Conservation (phyloP, 2,329 filamentous ascomycete species). For the Fusarium mundagurra region DNA sequence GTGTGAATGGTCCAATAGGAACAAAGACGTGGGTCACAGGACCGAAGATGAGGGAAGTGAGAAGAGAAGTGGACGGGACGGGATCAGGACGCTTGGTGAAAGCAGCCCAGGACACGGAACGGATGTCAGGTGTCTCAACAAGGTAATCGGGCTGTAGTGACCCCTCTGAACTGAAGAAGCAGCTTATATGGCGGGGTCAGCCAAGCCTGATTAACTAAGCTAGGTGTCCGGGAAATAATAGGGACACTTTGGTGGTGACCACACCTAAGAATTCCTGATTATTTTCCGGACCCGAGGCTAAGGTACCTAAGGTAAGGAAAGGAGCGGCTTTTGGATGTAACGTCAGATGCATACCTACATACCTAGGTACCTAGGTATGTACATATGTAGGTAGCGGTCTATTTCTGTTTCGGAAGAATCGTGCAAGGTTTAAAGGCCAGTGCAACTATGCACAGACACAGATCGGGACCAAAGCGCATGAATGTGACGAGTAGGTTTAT, state of each 20-base stretch:
- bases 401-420: neutral
- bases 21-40: neutral
- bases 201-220: neutral
- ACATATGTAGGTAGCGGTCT: neutral
- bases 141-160: neutral
- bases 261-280: too few species aligned
- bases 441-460: neutral
- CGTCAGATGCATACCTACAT: neutral
- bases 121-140: constrained; percentile 12
- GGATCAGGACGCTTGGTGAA: neutral
- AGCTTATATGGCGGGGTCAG: constrained; percentile 22
- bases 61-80: neutral
- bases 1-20: constrained; percentile 10
- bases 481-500: neutral
- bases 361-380: too few species aligned
- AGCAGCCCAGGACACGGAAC: neutral
- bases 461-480: neutral
- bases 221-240: too few species aligned
- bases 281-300: too few species aligned
- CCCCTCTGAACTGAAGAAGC: neutral
- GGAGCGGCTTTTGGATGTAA: constrained; percentile 1
- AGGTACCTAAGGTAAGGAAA: too few species aligned
- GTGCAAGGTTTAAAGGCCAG: neutral
- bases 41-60: neutral
- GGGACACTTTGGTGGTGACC: too few species aligned